Evolutionary conservation across 2,329 filamentous ascomycete genomes (phyloP).

Genomic region (Trichophyton verrucosum): DNA sequence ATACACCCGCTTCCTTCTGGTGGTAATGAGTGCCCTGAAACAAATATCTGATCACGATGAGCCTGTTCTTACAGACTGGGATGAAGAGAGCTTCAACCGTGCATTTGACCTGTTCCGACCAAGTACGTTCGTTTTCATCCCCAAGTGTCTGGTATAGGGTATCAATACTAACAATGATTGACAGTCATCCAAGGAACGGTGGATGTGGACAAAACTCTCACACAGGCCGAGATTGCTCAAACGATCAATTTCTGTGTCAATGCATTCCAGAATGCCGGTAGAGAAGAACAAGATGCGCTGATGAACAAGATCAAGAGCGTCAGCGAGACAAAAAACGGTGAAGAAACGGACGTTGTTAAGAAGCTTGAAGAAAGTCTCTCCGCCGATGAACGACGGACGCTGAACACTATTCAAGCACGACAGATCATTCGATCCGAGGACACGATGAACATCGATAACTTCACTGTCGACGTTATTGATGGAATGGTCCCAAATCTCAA

Average conservation of each 20-base stretch:
- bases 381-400: not conserved
- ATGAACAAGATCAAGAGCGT: not conserved
- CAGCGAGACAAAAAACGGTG: not conserved
- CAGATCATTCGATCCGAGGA: not conserved
- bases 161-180: not conserved
- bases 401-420: not conserved
- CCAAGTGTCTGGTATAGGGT: no score
- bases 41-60: not conserved
- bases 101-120: not conserved
- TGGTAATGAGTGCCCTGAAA: constrained; percentile 11
- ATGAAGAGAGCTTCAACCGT: not conserved
- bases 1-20: constrained; percentile 39
- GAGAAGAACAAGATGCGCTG: not conserved
- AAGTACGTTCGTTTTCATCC: not conserved
- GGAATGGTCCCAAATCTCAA: not conserved
- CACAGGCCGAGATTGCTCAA: not conserved
- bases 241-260: not conserved
- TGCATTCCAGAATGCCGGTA: not conserved
- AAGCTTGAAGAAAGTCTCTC: not conserved
- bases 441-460: not conserved
- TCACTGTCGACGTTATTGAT: not conserved
- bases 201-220: not conserved
- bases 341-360: not conserved
- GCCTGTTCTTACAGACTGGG: not conserved
- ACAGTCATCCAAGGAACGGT: not conserved